Conservation (phyloP, 2,329 filamentous ascomycete species). For the Colletotrichum destructivum region DNA sequence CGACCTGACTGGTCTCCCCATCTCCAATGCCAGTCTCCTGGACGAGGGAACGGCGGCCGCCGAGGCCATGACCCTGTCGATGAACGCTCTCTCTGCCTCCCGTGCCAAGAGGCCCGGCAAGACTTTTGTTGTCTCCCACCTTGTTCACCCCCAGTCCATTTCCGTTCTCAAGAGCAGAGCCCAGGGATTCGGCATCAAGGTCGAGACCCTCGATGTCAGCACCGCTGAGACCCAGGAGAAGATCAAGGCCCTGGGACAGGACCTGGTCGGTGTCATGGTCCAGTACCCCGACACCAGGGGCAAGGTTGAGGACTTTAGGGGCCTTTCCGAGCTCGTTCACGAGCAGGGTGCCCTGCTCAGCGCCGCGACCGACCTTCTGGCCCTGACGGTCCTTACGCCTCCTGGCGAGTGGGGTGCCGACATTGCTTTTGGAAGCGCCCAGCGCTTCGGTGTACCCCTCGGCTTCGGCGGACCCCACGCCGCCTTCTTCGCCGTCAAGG, state of each 20-base stretch:
- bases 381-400: conserved; percentile 87
- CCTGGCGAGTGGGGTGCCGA: conserved; percentile 96
- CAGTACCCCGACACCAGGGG: conserved; percentile 95
- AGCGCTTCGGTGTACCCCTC: conserved; percentile 92
- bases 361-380: conserved; percentile 90
- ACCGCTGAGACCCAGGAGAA: conserved; percentile 72
- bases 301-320: conserved; percentile 81
- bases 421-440: conserved; percentile 93
- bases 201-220: conserved; percentile 81
- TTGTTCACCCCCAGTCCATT: conserved; percentile 88
- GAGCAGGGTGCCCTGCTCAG: conserved; percentile 84
- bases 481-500: conserved; percentile 93
- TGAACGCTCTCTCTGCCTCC: conserved; percentile 80
- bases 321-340: conserved; percentile 83
- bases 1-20: conserved; percentile 88
- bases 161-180: conserved; percentile 88
- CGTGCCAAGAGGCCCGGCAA: conserved; percentile 83
- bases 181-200: conserved; percentile 89
- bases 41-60: conserved; percentile 94
- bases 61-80: conserved; percentile 94
- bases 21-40: conserved; percentile 91
- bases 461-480: conserved; percentile 96
- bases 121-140: conserved; percentile 86
- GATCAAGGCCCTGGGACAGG: conserved; percentile 82
- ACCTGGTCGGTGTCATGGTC: conserved; percentile 90